phyloP scores from a whole-genome alignment of 169 alveolate species.

The Eimeria maxima region DNA sequence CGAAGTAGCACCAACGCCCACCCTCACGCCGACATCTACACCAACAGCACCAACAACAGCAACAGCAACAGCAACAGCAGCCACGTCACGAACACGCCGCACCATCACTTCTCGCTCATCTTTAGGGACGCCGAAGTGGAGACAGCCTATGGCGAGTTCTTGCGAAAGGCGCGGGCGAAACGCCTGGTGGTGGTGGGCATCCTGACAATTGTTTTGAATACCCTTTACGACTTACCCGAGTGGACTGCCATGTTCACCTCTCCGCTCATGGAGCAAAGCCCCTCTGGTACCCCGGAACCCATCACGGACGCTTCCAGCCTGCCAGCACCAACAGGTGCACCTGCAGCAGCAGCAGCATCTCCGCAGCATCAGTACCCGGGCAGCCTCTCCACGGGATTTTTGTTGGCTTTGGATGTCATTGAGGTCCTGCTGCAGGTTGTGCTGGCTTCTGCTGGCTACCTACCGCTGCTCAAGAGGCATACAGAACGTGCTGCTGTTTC shows the following conservation, averaged over 20 bases:
- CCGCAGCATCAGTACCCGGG: background rate
- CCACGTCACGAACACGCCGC: background rate
- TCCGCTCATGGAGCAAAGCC: conserved; percentile 8
- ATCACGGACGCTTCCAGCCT: background rate
- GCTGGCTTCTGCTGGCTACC: conserved; percentile 53
- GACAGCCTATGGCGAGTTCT: conserved; percentile 37
- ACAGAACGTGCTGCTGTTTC: conserved; percentile 46
- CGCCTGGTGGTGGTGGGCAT: conserved; percentile 57
- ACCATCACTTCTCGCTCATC: conserved; percentile 4
- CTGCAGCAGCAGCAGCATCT: background rate
- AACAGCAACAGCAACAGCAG: background rate
- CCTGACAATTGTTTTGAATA: conserved; percentile 30
- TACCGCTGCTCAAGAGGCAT: conserved; percentile 28
- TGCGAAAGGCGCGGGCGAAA: conserved; percentile 37
- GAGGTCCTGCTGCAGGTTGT: conserved; percentile 46
- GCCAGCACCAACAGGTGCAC: background rate
- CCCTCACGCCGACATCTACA: background rate
- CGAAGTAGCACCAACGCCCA: background rate
- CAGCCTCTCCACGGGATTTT: background rate
- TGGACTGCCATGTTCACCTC: conserved; percentile 25
- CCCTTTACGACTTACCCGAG: conserved; percentile 73
- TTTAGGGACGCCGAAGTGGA: conserved; percentile 60
- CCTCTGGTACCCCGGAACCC: background rate
- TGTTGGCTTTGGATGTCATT: conserved; percentile 37
- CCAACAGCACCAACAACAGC: background rate